Evolutionary conservation across 371 early-diverging fungal genomes (phyloP), one percentile per base, ranked within the genome.

Genomic region (Lichtheimia ornata): DNA sequence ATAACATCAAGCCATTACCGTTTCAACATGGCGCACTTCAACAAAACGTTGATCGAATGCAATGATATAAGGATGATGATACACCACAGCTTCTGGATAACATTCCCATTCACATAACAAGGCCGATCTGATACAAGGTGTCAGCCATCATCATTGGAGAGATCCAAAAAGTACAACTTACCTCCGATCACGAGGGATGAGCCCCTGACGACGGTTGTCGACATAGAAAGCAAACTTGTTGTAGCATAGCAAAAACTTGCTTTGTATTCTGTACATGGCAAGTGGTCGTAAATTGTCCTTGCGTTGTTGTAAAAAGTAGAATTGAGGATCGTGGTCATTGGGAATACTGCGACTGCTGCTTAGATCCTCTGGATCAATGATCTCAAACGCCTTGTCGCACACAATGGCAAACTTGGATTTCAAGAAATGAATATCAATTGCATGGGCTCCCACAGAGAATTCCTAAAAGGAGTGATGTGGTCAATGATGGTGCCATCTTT

Each of bases 211-310:
- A 61, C 52, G 55, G 58, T 88, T 86, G 71, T 93, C 87, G 53
- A 95, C 90, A 61, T 85, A 94, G 68, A 95, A 94, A 0, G 86
- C 91, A 76, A 92, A 91, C 67, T 93, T 92, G 62, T 92, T 88
- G 71, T 93, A 95, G 71, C 94, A 93, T 44, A 94, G 81, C 54
- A 95, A 64, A 70, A 91, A 64, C 40, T 62, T 64, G 49, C 85
- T 79, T 13, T 65, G 60, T 12, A 91, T 79, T 22, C 90, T 81
- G 73, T 89, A 94, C 56, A 94, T 84, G 15, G 90, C 84, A 42
- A 94, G 78, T 4, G 95, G 94, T 56, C 77, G 71, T 61, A 85
- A 50, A 65, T 73, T 64, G 67, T 88, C 77, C 72, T 85, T 70
- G 74, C 67, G 75, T 67, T 85, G 84, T 57, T 82, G 76, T 11